A percentile compares a stretch with the other conserved stretches of the same genome.
phyloP scores from a whole-genome alignment of 2,329 filamentous ascomycete species.

The Helotiales sp. region DNA sequence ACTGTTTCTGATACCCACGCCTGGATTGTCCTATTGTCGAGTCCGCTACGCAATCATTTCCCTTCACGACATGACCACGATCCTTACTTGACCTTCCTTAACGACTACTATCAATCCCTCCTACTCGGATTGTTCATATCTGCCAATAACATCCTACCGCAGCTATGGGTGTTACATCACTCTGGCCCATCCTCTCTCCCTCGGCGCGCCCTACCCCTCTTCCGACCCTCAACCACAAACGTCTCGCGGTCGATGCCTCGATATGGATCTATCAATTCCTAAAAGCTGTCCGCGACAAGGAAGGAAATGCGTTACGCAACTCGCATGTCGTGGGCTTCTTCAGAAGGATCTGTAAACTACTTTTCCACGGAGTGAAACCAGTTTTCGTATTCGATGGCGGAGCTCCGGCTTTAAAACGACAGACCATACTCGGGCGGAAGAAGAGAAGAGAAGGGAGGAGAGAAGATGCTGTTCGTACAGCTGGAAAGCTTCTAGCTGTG shows the following conservation, averaged over 20 bases:
- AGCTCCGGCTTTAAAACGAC: slow-evolving; percentile 84
- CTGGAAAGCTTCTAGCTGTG: slow-evolving; percentile 85
- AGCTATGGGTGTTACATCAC: slow-evolving; percentile 92
- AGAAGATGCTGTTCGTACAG: slow-evolving; percentile 90
- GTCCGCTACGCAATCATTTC: too few relatives aligned
- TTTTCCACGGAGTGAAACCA: slow-evolving; percentile 94
- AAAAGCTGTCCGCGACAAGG: slow-evolving; percentile 97
- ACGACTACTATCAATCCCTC: too few relatives aligned
- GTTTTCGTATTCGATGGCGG: slow-evolving; percentile 99
- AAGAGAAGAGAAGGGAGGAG: slow-evolving; percentile 80
- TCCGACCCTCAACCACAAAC: slow-evolving; percentile 92
- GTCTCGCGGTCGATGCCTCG: slow-evolving; percentile 93
- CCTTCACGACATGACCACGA: not conserved
- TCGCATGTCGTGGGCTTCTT: slow-evolving; percentile 98
- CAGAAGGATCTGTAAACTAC: slow-evolving; percentile 92
- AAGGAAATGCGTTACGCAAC: slow-evolving; percentile 94
- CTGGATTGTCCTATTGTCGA: too few relatives aligned
- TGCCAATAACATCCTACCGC: not conserved
- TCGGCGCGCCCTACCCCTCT: slow-evolving; percentile 95
- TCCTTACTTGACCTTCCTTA: too few relatives aligned
- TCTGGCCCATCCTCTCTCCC: slow-evolving; percentile 95
- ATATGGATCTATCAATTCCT: slow-evolving; percentile 99
- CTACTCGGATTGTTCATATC: not conserved
- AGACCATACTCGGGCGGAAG: slow-evolving; percentile 81
- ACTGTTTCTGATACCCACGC: too few relatives aligned